Conservation (phyloP, 2,329 filamentous ascomycete species). For the Cladosporium oxysporum region DNA sequence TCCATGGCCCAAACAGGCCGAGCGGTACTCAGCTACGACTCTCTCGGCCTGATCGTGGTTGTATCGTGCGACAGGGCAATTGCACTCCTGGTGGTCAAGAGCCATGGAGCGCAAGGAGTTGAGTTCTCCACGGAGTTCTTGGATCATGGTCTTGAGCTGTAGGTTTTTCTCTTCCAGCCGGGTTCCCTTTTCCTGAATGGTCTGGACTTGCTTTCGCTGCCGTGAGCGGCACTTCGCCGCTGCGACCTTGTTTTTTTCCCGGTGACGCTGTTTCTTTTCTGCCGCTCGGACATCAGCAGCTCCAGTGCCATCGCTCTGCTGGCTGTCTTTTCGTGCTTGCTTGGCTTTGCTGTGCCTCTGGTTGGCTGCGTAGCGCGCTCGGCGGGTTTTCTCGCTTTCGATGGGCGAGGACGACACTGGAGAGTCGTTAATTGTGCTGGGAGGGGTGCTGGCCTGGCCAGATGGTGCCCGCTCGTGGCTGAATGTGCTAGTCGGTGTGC, state of each 20-base stretch:
- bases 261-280: not conserved
- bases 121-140: slow-evolving; percentile 4
- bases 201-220: slow-evolving; percentile 9
- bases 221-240: slow-evolving; percentile 11
- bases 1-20: not conserved
- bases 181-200: not conserved
- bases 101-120: not conserved
- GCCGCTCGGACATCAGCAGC: not conserved
- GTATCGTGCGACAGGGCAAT: not conserved
- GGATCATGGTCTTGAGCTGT: slow-evolving; percentile 1
- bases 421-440: not conserved
- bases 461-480: not conserved
- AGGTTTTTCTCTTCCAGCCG: slow-evolving; percentile 5
- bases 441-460: not conserved
- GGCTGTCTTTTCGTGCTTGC: slow-evolving; percentile 1
- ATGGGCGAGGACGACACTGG: not conserved
- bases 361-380: slow-evolving; percentile 16
- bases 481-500: not conserved
- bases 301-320: not conserved
- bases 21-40: not conserved
- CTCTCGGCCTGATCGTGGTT: slow-evolving; percentile 10
- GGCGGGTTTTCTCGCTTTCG: not conserved
- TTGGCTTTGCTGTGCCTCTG: slow-evolving; percentile 6
- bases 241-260: slow-evolving; percentile 18
- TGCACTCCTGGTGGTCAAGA: slow-evolving; percentile 1